phyloP scores from a whole-genome alignment of 495 filamentous ascomycete genomes.

The Xylaria nigripes region DNA sequence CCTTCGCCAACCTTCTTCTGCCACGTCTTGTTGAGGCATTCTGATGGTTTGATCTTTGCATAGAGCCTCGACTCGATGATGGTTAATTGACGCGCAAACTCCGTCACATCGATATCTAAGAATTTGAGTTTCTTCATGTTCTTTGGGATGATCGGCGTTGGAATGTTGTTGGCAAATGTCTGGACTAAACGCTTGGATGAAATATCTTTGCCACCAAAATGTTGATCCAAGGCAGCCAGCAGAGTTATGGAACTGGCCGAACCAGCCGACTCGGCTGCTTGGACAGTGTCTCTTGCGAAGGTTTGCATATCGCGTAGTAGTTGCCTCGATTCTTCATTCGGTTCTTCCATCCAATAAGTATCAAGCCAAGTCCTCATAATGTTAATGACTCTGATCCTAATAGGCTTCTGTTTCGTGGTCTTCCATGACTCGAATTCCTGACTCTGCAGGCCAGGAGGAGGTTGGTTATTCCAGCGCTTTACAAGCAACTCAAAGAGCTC shows the following conservation, averaged over 20 bases:
- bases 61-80: conserved; percentile 95
- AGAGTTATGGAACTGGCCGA: conserved; percentile 75
- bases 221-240: conserved; percentile 77
- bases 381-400: conserved; percentile 92
- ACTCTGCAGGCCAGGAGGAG: conserved; percentile 69
- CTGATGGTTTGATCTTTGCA: conserved; percentile 87
- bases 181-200: conserved; percentile 80
- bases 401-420: conserved; percentile 89
- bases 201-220: conserved; percentile 76
- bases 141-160: conserved; percentile 88
- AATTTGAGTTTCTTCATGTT: conserved; percentile 99
- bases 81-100: conserved; percentile 93
- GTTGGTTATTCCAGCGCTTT: conserved; percentile 83
- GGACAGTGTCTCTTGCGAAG: conserved; percentile 87
- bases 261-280: conserved; percentile 84
- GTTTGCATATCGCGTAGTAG: conserved; percentile 80
- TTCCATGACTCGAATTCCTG: conserved; percentile 80
- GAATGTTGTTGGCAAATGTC: conserved; percentile 69
- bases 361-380: conserved; percentile 98
- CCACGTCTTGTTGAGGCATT: conserved; percentile 98
- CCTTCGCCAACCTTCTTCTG: conserved; percentile 79
- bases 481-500: conserved; percentile 92
- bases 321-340: conserved; percentile 71
- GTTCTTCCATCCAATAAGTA: conserved; percentile 95
- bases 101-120: conserved; percentile 88